phyloP scores from a whole-genome alignment of 176 grass and related monocot genomes.

The Panicum miliaceum region DNA sequence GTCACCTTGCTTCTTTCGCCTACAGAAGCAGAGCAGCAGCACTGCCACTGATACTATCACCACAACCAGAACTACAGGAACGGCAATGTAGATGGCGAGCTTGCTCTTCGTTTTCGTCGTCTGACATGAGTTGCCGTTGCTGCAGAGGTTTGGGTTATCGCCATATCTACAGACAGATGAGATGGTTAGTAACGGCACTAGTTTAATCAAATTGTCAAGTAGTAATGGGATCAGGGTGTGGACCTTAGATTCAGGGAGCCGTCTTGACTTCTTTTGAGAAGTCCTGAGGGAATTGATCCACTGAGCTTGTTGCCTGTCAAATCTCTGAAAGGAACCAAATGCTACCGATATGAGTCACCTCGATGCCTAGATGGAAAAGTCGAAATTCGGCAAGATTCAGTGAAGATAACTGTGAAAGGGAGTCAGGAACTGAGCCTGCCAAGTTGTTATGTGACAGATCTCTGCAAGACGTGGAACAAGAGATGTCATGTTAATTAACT shows the following conservation, averaged over 20 bases:
- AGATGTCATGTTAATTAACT: not conserved
- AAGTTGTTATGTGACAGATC: constrained; percentile 64
- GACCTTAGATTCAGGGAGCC: constrained; percentile 55
- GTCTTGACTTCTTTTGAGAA: constrained; percentile 51
- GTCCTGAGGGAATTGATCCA: constrained; percentile 48
- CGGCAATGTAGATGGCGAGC: constrained; percentile 40
- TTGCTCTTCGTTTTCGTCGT: constrained; percentile 46
- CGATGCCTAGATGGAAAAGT: not conserved
- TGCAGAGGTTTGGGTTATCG: constrained; percentile 53
- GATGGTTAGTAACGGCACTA: not conserved
- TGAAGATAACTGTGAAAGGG: constrained; percentile 37
- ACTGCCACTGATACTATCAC: constrained; percentile 26
- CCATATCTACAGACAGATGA: constrained; percentile 41
- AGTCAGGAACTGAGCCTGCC: constrained; percentile 54
- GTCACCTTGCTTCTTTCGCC: constrained; percentile 32
- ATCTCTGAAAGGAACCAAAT: constrained; percentile 48
- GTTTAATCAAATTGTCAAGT: not conserved
- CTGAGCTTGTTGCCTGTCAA: constrained; percentile 55
- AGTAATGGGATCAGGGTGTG: no score
- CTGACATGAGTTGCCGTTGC: constrained; percentile 42
- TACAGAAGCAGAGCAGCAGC: constrained; percentile 26
- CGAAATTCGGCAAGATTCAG: not conserved
- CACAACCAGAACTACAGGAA: constrained; percentile 35
- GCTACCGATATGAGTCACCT: not conserved
- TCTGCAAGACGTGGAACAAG: constrained; percentile 30